Evolutionary conservation across 1,284 basidiomycete genomes (phyloP), one percentile per base, ranked within the genome.

Genomic region (Irpex lacteus): DNA sequence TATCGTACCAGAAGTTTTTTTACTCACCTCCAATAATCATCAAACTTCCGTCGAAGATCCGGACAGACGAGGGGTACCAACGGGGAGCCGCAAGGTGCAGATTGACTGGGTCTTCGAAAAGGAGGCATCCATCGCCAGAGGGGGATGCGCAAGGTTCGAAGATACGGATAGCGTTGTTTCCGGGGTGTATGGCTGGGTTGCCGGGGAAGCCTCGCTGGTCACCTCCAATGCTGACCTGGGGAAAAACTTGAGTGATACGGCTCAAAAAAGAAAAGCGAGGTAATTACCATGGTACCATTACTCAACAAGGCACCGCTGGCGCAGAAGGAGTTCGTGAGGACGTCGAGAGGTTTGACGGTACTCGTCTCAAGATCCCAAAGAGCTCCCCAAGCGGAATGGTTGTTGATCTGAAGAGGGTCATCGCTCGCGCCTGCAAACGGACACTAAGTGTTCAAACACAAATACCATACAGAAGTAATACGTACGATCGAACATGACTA

Each of bases 311-410:
- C 76, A 4, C 83, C 83, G 18, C 79, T 80, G 0, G 82, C 83
- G 67, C 84, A 86, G 73, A 85, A 86, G 1, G 78, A 78, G 72
- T 86, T 81, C 0, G 83, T 80, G n/a, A 78, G 62, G 47, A 83
- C 73, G 47, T 81, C 71, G 40, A 86, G 69, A 0, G 83, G 71
- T 4, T 71, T 73, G 6, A 78, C 78, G 1, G 74, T 77, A 63
- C 77, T 76, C 3, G 79, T 77, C 67, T 80, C 71, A 21, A 82
- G 72, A 70, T 81, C 73, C 76, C 78, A 84, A 15, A 83, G 68
- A 0, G 77, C 76, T 9, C 78, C 81, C 81, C 82, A 83, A 0
- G 82, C 82, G 0, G 79, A 70, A 63, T 79, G 77, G 15, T 75
- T 74, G 59, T 81, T 75, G 67, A 81, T 76, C 61, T 76, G 71